Base-by-base conservation (phyloP, 441 rosid species). In the Gossypium gossypioides region DNA sequence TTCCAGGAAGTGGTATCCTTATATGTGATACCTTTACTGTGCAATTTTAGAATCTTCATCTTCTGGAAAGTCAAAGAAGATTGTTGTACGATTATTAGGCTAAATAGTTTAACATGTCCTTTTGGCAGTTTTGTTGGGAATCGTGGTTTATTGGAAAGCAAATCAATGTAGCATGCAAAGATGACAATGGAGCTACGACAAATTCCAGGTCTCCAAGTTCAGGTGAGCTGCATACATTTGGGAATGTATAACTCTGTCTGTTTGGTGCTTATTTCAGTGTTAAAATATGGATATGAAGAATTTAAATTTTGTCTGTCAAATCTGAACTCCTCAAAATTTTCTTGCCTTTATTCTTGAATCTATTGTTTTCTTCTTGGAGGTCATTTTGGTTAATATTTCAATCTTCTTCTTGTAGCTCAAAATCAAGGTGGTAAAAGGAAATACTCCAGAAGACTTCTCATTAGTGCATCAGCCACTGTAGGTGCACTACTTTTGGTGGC, bases 401-500 rank as follows among this genome's bases (percentile, higher is more conserved):
- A 44, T 22, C 19, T 44, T 68, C 19, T 51, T 59, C 60, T 80
- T 81, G 74, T 73, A 90, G 96, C 77, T 72, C 89, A 84, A 83
- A 85, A 78, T 84, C 89, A 76, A 83, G 84, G 78, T 50, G 87
- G 82, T 21, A 87, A 87, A 77, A 92, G 81, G 81, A 95, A 84
- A 76, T 82, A 89, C 81, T 85, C 99, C 18, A 97, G 95, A 24
- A 81, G 90, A 76, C 77, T 96, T 64, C 89, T 92, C 50, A 88
- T 91, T 72, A 91, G 99, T 78, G 93, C 99, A 71, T 87, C 90
- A 62, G 99, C 98, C 75, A 95, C 99, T 2, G 84, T 92, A 18
- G 98, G 96, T 68, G 98, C 97, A 25, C 85, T 95, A 51, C 98
- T 95, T 76, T 86, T 95, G 80, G 97, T 95, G 77, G 98, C 99